Conservation (phyloP, 169 alveolate species). For the Hammondia hammondi region DNA sequence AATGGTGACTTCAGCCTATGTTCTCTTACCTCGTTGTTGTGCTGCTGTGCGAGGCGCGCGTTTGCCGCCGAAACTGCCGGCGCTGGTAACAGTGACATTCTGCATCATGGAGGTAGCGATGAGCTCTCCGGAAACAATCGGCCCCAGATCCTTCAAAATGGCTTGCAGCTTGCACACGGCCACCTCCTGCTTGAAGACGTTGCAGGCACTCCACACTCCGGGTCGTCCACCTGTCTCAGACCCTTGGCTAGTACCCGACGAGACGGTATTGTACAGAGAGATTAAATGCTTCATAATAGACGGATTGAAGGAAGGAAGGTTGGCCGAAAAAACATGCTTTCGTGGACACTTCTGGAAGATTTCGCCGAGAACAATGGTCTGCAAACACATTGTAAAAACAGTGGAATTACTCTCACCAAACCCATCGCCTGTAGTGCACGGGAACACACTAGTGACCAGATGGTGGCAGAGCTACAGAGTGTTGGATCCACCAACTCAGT, state of each 20-base stretch:
- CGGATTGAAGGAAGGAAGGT: conserved; percentile 4
- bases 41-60: not conserved
- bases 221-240: not conserved
- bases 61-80: conserved; percentile 10
- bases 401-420: no score
- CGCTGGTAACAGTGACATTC: not conserved
- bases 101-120: conserved; percentile 20
- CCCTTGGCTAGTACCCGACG: not conserved
- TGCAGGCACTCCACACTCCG: conserved; percentile 34
- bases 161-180: conserved; percentile 47
- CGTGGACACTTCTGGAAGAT: not conserved
- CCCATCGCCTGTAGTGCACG: no score
- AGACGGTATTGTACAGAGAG: not conserved
- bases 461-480: no score
- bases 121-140: conserved; percentile 37
- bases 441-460: no score
- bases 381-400: no score
- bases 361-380: conserved; percentile 3
- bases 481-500: no score
- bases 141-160: conserved; percentile 25
- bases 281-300: not conserved
- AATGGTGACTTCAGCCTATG: not conserved
- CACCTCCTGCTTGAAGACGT: conserved; percentile 23
- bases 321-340: conserved; percentile 27
- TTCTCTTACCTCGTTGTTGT: conserved; percentile 14